Evolutionary conservation across 2,329 filamentous ascomycete genomes (phyloP).

Genomic region (Lojkania enalia): DNA sequence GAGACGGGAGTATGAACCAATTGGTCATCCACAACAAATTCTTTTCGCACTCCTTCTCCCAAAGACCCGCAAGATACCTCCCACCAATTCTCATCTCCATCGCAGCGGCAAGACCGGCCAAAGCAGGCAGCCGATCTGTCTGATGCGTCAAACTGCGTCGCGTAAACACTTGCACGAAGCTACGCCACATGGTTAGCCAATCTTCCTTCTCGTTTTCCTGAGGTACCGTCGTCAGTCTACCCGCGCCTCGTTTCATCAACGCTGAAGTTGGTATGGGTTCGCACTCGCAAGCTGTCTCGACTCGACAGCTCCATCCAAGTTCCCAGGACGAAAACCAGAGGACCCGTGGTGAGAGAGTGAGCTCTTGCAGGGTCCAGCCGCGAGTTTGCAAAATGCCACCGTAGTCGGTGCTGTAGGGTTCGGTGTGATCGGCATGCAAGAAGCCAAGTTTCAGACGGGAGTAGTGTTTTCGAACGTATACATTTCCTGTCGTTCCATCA

Average conservation of each 20-base stretch:
- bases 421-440: not conserved
- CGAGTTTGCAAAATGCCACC: conserved; percentile 4
- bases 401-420: not conserved
- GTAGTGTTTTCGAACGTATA: conserved; percentile 1
- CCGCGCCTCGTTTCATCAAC: not conserved
- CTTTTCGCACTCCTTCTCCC: conserved; percentile 1
- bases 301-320: conserved; percentile 5
- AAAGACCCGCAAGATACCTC: conserved; percentile 4
- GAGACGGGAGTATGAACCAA: not conserved
- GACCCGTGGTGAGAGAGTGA: conserved; percentile 6
- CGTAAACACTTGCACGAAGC: not conserved
- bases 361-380: conserved; percentile 12
- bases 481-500: not conserved
- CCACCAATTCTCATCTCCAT: conserved; percentile 1
- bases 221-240: not conserved
- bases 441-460: not conserved
- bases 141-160: not conserved
- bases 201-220: not conserved
- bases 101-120: conserved; percentile 6
- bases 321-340: conserved; percentile 7
- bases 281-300: conserved; percentile 7
- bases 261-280: not conserved
- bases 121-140: conserved; percentile 9
- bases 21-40: not conserved
- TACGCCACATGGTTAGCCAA: conserved; percentile 1